Evolutionary conservation across 108 stramenopile species (phyloP), one percentile per base, ranked within the genome.

Genomic region (Cyclostephanos tholiformis): DNA sequence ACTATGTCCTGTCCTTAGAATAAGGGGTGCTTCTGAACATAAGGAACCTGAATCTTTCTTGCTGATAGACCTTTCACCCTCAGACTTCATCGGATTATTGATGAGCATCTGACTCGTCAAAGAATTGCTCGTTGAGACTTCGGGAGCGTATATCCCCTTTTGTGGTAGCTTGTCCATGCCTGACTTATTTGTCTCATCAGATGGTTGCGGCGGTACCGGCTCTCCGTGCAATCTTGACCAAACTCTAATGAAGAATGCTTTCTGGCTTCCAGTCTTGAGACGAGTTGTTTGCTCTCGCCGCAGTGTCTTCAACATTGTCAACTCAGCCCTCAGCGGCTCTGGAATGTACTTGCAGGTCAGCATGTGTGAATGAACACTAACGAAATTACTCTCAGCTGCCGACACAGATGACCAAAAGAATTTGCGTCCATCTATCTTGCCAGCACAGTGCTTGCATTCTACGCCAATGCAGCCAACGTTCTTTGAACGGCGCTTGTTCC

Each of bases 361-460:
- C 89, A 95, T 91, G 64, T 95, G 95, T 8, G 95, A 93, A 76
- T 95, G 95, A 2, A 95, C 95, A 27, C 90, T 91, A 30, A 95
- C 92, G 77, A 95, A 95, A 72, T 95, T 95, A 4, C 91, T 93
- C 71, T 95, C 95, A 0, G 92, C 95, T 13, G 95, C 95, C 48
- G 74, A 91, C n/a, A 95, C 95, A 43, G 89, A 91, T 11, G 91
- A 92, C 95, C 95, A 95, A 57, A 95, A 95, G 75, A 95, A 95
- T 77, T 95, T 95, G 23, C 95, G 78, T 27, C 92, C 83, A 58
- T 95, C 95, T 26, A 92, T 91, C 69, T 90, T 85, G 17, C 95
- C 95, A 43, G 91, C 88, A 58, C 95, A 95, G 53, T 95, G 95
- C 77, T 91, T 93, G 82, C 95, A 95, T 69, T 95, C 95, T 16